Evolutionary conservation across 768 basidiomycete genomes (phyloP).

Genomic region (Xerocomellus intermedius): DNA sequence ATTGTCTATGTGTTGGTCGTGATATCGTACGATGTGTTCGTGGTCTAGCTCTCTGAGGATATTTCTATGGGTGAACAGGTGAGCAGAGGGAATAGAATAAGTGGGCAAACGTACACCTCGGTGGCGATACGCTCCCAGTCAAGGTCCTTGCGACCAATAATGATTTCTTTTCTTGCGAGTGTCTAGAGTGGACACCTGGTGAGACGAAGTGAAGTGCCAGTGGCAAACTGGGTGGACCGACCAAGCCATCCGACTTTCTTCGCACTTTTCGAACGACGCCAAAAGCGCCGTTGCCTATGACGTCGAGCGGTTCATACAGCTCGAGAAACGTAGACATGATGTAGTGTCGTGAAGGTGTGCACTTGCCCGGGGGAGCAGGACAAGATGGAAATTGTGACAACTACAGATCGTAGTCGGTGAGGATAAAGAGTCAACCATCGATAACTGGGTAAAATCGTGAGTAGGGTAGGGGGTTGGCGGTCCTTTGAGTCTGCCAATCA

Average conservation of each 20-base stretch:
- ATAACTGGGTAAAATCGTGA: no score
- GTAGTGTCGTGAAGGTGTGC: neutral
- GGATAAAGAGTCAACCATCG: no score
- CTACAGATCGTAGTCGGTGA: no score
- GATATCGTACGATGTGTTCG: slow-evolving; percentile 94
- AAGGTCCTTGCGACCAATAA: slow-evolving; percentile 96
- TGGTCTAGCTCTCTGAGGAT: slow-evolving; percentile 95
- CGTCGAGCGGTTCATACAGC: slow-evolving; percentile 81
- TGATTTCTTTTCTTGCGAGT: slow-evolving; percentile 92
- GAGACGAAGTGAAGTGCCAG: neutral
- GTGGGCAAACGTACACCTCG: slow-evolving; percentile 76
- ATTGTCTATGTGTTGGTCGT: slow-evolving; percentile 88
- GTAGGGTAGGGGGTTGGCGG: no score
- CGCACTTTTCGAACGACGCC: slow-evolving; percentile 95
- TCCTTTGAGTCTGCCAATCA: no score
- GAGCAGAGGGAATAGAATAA: neutral
- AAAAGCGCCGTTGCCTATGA: slow-evolving; percentile 97
- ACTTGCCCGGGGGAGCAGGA: slow-evolving; percentile 7
- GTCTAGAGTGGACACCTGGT: slow-evolving; percentile 41
- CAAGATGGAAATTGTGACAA: slow-evolving; percentile 18
- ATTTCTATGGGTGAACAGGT: slow-evolving; percentile 52
- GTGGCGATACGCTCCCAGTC: slow-evolving; percentile 96
- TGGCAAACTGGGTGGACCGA: slow-evolving; percentile 41
- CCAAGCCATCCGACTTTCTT: slow-evolving; percentile 78
- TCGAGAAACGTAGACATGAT: slow-evolving; percentile 52